Evolutionary conservation across 2,329 filamentous ascomycete species (phyloP).

Genomic region (Botryotinia globosa): DNA sequence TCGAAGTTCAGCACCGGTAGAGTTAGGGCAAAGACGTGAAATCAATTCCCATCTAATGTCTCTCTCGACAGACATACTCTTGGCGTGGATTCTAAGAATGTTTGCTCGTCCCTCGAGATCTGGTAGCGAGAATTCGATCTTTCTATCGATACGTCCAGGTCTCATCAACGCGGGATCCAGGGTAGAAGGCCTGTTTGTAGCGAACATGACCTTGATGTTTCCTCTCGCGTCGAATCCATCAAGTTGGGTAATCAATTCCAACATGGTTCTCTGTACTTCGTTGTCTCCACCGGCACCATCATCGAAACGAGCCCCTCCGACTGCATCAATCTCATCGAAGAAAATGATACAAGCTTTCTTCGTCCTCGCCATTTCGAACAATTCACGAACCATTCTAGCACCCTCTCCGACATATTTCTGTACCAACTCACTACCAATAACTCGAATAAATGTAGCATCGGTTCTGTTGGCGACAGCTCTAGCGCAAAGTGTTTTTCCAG

Average conservation of each 20-base stretch:
- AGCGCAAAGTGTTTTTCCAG: conserved; percentile 98
- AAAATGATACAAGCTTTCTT: conserved; percentile 99
- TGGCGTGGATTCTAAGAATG: conserved; percentile 96
- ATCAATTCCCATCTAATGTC: conserved; percentile 99
- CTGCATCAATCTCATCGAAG: conserved; percentile 97
- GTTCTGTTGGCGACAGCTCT: conserved; percentile 97
- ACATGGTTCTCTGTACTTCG: conserved; percentile 95
- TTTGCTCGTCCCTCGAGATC: conserved; percentile 97
- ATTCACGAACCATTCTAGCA: conserved; percentile 95
- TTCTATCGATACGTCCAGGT: conserved; percentile 94
- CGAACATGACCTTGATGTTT: conserved; percentile 99
- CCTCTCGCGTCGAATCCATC: conserved; percentile 95
- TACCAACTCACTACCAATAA: conserved; percentile 95
- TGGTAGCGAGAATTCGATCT: conserved; percentile 97
- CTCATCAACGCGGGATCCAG: conserved; percentile 96
- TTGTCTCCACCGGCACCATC: conserved; percentile 96
- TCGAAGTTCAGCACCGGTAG: conserved; percentile 91
- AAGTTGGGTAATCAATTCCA: conserved; percentile 94
- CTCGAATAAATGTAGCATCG: conserved; percentile 96
- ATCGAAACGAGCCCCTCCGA: conserved; percentile 93
- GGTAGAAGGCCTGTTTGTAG: conserved; percentile 93
- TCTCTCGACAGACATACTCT: conserved; percentile 98
- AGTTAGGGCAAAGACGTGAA: conserved; percentile 93
- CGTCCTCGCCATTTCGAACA: conserved; percentile 98
- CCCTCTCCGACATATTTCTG: conserved; percentile 99